Percentiles rank a stretch among this genome's conserved stretches.
Evolutionary conservation across 2,329 filamentous ascomycete species (phyloP).

Genomic region (Lomentospora prolificans): DNA sequence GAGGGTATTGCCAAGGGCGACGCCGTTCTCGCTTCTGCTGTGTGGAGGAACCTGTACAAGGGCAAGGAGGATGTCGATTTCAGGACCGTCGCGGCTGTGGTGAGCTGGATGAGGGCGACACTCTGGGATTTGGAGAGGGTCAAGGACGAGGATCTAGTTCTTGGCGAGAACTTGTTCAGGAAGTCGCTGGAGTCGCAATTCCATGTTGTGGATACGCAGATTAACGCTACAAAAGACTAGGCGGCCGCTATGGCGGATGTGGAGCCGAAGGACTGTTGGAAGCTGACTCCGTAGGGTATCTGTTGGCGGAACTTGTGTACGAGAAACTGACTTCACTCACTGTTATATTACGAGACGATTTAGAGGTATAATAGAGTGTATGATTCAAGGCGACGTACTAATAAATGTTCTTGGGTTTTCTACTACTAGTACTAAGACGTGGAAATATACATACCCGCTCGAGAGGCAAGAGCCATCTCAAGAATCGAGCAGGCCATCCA

Average conservation of each 20-base stretch:
- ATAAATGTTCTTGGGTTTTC: no score
- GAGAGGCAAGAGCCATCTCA: no score
- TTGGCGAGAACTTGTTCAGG: constrained; percentile 32
- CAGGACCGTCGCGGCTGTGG: constrained; percentile 40
- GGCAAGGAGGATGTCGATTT: constrained; percentile 44
- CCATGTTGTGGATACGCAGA: background rate
- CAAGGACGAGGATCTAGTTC: constrained; percentile 32
- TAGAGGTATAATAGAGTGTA: constrained; percentile 1
- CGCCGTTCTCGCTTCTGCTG: constrained; percentile 65
- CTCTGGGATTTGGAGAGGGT: constrained; percentile 39
- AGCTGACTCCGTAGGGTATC: background rate
- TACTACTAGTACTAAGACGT: no score
- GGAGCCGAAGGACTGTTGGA: background rate
- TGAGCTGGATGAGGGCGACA: constrained; percentile 44
- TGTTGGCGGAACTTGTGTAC: background rate
- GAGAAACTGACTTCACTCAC: constrained; percentile 7
- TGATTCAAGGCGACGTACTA: background rate
- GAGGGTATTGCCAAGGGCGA: constrained; percentile 71
- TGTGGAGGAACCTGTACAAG: constrained; percentile 93
- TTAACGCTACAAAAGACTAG: background rate
- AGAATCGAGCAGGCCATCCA: no score
- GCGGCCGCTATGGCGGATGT: background rate
- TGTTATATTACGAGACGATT: background rate
- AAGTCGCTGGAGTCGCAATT: constrained; percentile 15
- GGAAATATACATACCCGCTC: no score